Conservation (phyloP, 768 basidiomycete genomes). For the Suillus tomentosus region DNA sequence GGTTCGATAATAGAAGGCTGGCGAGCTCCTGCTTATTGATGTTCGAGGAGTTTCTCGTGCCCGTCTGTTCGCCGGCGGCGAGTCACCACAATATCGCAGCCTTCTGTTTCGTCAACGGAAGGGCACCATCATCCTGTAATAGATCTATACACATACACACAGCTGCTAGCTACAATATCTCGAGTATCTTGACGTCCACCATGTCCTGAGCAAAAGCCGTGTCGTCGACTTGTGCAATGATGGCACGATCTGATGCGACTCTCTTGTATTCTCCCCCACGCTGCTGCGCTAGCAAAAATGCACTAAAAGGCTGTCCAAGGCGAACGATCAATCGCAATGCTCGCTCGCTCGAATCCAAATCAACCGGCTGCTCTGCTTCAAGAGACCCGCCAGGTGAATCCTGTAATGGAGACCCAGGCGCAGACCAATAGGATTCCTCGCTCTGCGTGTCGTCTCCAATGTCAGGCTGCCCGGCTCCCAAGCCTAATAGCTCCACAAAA, state of each 20-base stretch:
- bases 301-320: background rate
- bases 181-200: background rate
- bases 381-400: background rate
- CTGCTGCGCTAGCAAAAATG: background rate
- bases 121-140: too few species aligned
- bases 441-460: background rate
- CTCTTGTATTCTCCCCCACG: background rate
- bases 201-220: too few species aligned
- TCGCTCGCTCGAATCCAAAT: background rate
- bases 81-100: too few species aligned
- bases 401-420: background rate
- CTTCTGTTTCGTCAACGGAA: too few species aligned
- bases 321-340: background rate
- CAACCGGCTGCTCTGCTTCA: too few species aligned
- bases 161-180: constrained; percentile 2
- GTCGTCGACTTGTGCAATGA: background rate
- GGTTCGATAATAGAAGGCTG: too few species aligned
- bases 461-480: background rate
- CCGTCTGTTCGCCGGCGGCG: too few species aligned
- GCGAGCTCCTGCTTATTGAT: too few species aligned
- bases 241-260: background rate
- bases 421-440: background rate
- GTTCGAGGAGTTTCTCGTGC: too few species aligned
- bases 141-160: too few species aligned
- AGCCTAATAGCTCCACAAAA: background rate